These are phyloP conservation scores for Chaetomium sp. DNA, from an alignment of 2,329 filamentous ascomycete genomes.

Conservation along the genomic window DNA sequence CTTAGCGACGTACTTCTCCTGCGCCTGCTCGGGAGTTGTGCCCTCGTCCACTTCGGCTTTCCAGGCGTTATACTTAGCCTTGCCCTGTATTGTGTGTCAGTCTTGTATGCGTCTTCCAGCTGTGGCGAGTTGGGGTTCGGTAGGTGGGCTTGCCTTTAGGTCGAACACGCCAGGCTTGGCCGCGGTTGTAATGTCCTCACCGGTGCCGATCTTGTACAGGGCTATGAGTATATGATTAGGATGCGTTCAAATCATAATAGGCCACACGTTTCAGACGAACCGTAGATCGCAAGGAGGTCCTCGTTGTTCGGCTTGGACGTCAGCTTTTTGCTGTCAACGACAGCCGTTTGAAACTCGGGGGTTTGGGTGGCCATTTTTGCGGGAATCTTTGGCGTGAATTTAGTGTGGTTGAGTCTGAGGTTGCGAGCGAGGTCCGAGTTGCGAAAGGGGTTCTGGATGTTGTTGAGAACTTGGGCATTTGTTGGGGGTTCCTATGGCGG, in stretches of 20 bases:
- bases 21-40: conserved; percentile 57
- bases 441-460: neutral
- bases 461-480: conserved; percentile 15
- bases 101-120: neutral
- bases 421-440: no score
- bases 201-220: conserved; percentile 52
- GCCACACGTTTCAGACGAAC: conserved; percentile 31
- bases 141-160: conserved; percentile 49
- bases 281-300: conserved; percentile 58
- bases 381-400: neutral
- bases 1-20: conserved; percentile 67
- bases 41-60: conserved; percentile 60
- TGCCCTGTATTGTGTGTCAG: conserved; percentile 47
- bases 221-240: conserved; percentile 30
- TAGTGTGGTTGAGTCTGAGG: neutral
- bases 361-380: conserved; percentile 37
- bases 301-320: conserved; percentile 57
- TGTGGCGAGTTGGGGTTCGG: neutral
- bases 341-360: conserved; percentile 49
- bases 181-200: conserved; percentile 52
- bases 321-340: conserved; percentile 60
- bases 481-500: conserved; percentile 15
- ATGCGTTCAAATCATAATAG: neutral
- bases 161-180: conserved; percentile 62
- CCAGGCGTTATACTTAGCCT: conserved; percentile 77